Evolutionary conservation across 805 yeast genomes (phyloP).

Genomic region (Kodamaea hsintzibuensis): DNA sequence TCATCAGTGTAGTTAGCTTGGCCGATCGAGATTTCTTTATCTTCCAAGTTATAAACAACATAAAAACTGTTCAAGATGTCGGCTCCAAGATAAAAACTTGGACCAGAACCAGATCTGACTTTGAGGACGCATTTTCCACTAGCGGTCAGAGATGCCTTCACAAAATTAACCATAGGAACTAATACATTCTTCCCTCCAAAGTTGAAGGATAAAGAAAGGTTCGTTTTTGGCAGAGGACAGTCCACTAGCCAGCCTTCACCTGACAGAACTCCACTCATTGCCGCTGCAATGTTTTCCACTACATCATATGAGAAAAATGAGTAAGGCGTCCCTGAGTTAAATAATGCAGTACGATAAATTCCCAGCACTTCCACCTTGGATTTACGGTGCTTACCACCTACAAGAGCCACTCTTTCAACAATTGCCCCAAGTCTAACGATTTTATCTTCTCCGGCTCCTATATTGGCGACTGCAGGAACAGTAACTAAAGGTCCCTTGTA

Average conservation of each 20-base stretch:
- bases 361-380: background rate
- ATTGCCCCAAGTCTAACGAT: background rate
- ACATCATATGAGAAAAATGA: background rate
- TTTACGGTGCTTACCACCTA: background rate
- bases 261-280: background rate
- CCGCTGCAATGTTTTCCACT: background rate
- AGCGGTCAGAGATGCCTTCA: background rate
- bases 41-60: background rate
- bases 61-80: background rate
- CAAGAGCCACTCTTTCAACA: background rate
- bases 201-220: constrained; percentile 4
- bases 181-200: background rate
- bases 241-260: background rate
- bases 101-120: background rate
- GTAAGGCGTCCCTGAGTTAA: background rate
- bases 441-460: background rate
- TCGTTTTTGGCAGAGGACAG: background rate
- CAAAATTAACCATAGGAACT: constrained; percentile 7
- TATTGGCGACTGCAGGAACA: constrained; percentile 31
- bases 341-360: background rate
- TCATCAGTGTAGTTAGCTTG: background rate
- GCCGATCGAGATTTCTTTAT: background rate
- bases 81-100: background rate
- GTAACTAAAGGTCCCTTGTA: constrained; percentile 48
- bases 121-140: background rate